Evolutionary conservation across 805 yeast genomes (phyloP).

Genomic region (Grigorovia humatica): DNA sequence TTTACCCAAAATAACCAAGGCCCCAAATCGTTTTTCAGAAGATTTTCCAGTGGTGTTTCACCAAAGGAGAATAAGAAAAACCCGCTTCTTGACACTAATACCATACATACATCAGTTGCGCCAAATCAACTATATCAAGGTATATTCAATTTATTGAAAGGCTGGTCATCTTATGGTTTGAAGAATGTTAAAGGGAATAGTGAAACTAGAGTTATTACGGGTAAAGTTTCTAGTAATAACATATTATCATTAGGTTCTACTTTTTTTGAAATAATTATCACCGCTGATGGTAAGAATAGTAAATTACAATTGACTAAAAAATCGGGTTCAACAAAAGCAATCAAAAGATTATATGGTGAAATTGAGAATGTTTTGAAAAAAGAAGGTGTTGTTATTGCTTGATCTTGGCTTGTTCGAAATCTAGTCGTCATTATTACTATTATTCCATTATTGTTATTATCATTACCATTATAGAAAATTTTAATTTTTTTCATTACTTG

Average conservation of each 20-base stretch:
- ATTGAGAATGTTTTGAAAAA: slow-evolving; percentile 53
- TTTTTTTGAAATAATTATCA: slow-evolving; percentile 46
- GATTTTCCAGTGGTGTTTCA: slow-evolving; percentile 22
- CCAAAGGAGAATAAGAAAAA: background rate
- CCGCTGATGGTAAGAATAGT: slow-evolving; percentile 38
- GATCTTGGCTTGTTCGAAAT: background rate
- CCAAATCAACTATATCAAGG: slow-evolving; percentile 54
- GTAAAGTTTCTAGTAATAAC: slow-evolving; percentile 51
- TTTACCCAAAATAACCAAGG: slow-evolving; percentile 6
- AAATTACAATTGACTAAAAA: slow-evolving; percentile 49
- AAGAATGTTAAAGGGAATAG: slow-evolving; percentile 41
- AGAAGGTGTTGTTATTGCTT: slow-evolving; percentile 40
- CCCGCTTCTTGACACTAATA: slow-evolving; percentile 1
- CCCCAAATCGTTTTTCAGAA: slow-evolving; percentile 26
- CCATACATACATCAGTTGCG: slow-evolving; percentile 25
- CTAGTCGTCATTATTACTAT: background rate
- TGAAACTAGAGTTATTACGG: slow-evolving; percentile 39
- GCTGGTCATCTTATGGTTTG: slow-evolving; percentile 67
- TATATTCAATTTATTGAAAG: slow-evolving; percentile 45
- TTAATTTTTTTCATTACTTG: background rate
- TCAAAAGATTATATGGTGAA: slow-evolving; percentile 49
- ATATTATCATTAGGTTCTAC: slow-evolving; percentile 54
- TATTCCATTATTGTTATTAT: background rate
- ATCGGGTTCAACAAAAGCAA: slow-evolving; percentile 55
- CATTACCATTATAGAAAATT: background rate